These are phyloP conservation scores for Rutidosis leptorrhynchoides DNA, from an alignment of 129 eudicot species.

Conservation along the genomic window DNA sequence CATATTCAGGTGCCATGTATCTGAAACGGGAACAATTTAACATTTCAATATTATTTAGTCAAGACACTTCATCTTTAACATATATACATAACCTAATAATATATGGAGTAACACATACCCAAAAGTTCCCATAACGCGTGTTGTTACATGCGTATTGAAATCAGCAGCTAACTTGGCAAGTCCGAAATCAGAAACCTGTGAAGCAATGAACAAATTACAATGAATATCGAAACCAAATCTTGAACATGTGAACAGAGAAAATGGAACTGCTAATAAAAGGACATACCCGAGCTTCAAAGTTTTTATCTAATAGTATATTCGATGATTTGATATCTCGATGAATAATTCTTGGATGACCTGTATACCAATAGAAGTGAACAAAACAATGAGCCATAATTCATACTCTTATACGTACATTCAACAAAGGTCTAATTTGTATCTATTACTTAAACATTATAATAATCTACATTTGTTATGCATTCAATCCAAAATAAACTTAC, in stretches of 20 bases:
- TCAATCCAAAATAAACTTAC: slow-evolving; percentile 33
- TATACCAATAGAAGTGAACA: slow-evolving; percentile 9
- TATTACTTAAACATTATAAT: not conserved
- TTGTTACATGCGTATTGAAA: slow-evolving; percentile 73
- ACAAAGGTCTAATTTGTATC: not conserved
- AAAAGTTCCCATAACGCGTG: slow-evolving; percentile 96
- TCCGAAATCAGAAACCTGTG: slow-evolving; percentile 95
- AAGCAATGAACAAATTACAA: not conserved
- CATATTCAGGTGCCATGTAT: slow-evolving; percentile 98
- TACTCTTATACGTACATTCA: slow-evolving; percentile 2
- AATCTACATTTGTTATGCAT: not conserved
- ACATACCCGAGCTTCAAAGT: slow-evolving; percentile 81
- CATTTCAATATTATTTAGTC: not conserved
- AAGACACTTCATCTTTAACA: not conserved
- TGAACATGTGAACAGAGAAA: slow-evolving; percentile 3
- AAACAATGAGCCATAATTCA: not conserved
- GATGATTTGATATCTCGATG: slow-evolving; percentile 97
- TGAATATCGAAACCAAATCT: not conserved
- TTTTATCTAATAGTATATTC: slow-evolving; percentile 79
- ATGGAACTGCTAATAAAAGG: slow-evolving; percentile 4
- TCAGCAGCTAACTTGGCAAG: slow-evolving; percentile 82
- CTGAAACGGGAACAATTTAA: slow-evolving; percentile 35
- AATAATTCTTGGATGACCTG: slow-evolving; percentile 90
- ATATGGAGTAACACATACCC: slow-evolving; percentile 45
- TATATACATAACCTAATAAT: not conserved